A percentile compares a stretch with the other conserved stretches of the same genome.
Conservation (phyloP, 2,329 filamentous ascomycete genomes). For the Stylonectria norvegica region DNA sequence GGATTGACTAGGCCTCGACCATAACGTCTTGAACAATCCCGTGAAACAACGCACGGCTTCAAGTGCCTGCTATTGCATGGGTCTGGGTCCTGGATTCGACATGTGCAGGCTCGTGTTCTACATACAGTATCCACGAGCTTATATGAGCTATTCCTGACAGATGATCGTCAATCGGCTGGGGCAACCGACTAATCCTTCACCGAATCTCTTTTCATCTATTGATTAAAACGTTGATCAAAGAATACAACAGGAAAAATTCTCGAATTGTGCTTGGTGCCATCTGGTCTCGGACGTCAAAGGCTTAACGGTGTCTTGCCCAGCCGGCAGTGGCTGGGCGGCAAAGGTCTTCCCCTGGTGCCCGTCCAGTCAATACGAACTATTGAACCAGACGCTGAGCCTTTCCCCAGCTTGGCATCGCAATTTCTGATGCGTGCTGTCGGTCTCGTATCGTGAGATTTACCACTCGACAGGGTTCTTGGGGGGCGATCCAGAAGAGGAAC, state of each 20-base stretch:
- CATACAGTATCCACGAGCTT: too few species aligned
- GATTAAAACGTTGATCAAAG: too few species aligned
- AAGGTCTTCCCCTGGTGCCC: constrained; percentile 27
- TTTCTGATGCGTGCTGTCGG: constrained; percentile 6
- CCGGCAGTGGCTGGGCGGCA: constrained; percentile 19
- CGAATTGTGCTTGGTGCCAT: too few species aligned
- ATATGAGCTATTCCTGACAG: too few species aligned
- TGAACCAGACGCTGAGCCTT: neutral
- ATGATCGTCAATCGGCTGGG: too few species aligned
- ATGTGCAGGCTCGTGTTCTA: too few species aligned
- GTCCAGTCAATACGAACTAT: constrained; percentile 9
- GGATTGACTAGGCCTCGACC: constrained; percentile 14
- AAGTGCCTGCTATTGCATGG: constrained; percentile 16
- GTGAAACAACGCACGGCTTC: constrained; percentile 22
- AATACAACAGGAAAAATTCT: too few species aligned
- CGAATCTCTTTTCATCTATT: too few species aligned
- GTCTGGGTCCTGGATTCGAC: too few species aligned
- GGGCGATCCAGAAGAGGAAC: constrained; percentile 3
- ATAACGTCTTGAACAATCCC: constrained; percentile 21
- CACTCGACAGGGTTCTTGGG: neutral
- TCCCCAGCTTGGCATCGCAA: constrained; percentile 14
- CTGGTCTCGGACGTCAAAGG: too few species aligned
- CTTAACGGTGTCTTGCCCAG: constrained; percentile 10
- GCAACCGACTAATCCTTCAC: too few species aligned
- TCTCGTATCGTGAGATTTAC: constrained; percentile 14